Percentiles rank a stretch among this genome's conserved stretches.
Conservation (phyloP, 2,329 filamentous ascomycete genomes). For the Colletotrichum aenigma region DNA sequence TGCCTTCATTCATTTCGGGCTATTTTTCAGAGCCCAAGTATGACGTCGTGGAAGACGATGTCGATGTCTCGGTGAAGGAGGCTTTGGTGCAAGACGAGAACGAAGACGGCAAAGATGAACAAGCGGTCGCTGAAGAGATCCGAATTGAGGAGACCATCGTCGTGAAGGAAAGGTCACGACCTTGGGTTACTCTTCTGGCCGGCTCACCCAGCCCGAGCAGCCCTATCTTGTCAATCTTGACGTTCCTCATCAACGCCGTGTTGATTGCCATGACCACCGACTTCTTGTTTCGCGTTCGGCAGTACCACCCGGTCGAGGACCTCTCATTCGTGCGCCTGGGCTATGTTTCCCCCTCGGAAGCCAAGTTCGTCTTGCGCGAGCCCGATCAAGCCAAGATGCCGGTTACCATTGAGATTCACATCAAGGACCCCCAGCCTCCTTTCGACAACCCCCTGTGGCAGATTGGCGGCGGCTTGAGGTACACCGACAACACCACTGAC, state of each 20-base stretch:
- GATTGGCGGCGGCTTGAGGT: conserved; percentile 65
- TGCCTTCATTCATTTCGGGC: conserved; percentile 65
- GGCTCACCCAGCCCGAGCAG: conserved; percentile 79
- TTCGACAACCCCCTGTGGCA: conserved; percentile 70
- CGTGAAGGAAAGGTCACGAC: conserved; percentile 59
- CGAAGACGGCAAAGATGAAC: conserved; percentile 33
- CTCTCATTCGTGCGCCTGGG: conserved; percentile 87
- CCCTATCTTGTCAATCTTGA: conserved; percentile 66
- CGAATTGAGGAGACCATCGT: conserved; percentile 68
- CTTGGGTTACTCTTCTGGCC: conserved; percentile 71
- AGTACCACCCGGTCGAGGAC: conserved; percentile 73
- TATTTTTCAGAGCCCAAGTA: conserved; percentile 62
- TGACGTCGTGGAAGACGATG: conserved; percentile 63
- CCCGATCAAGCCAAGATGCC: conserved; percentile 78
- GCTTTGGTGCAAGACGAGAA: conserved; percentile 38
- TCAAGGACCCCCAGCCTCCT: conserved; percentile 54
- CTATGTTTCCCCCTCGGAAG: conserved; percentile 81
- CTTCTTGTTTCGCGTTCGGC: conserved; percentile 74
- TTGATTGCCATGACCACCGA: conserved; percentile 76
- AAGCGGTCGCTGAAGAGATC: conserved; percentile 54
- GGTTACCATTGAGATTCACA: conserved; percentile 70
- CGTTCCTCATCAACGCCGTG: conserved; percentile 73
- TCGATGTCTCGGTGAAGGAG: conserved; percentile 60
- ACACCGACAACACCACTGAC: conserved; percentile 78
- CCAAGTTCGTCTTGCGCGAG: conserved; percentile 84